Percentiles rank a stretch among this genome's conserved stretches.
phyloP scores from a whole-genome alignment of 2,329 filamentous ascomycete genomes.

The Rhytidhysteron rufulum region DNA sequence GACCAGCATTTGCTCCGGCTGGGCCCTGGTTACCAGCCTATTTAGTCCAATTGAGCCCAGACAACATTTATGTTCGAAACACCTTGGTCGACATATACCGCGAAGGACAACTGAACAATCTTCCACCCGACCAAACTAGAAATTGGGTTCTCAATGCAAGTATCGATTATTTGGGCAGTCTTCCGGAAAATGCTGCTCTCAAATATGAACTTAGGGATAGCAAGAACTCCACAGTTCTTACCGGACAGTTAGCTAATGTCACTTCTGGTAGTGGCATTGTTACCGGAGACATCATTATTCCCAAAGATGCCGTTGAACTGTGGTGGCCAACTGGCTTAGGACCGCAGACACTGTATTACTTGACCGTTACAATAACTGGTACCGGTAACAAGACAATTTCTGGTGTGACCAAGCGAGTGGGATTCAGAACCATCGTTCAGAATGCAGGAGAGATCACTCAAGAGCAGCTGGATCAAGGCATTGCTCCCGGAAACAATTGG shows the following conservation, averaged over 20 bases:
- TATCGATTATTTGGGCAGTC: slow-evolving; percentile 52
- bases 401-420: slow-evolving; percentile 51
- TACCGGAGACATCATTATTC: slow-evolving; percentile 46
- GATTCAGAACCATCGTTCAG: slow-evolving; percentile 60
- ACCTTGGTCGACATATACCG: slow-evolving; percentile 58
- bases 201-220: slow-evolving; percentile 46
- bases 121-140: slow-evolving; percentile 54
- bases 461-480: slow-evolving; percentile 50
- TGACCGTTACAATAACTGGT: slow-evolving; percentile 49
- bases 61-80: slow-evolving; percentile 49
- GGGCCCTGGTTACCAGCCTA: slow-evolving; percentile 60
- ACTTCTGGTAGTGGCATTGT: slow-evolving; percentile 40
- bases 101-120: slow-evolving; percentile 55
- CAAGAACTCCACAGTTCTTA: slow-evolving; percentile 38
- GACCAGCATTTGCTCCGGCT: slow-evolving; percentile 58
- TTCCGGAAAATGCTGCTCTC: slow-evolving; percentile 44
- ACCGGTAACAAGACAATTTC: slow-evolving; percentile 36
- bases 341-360: slow-evolving; percentile 54
- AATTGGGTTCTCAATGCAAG: slow-evolving; percentile 62
- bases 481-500: slow-evolving; percentile 57
- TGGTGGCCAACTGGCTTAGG: slow-evolving; percentile 62
- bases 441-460: slow-evolving; percentile 54
- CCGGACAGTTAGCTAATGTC: slow-evolving; percentile 38
- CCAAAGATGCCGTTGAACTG: slow-evolving; percentile 45
- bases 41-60: slow-evolving; percentile 48